Conservation (phyloP, 768 basidiomycete species). For the Trametes meyenii region DNA sequence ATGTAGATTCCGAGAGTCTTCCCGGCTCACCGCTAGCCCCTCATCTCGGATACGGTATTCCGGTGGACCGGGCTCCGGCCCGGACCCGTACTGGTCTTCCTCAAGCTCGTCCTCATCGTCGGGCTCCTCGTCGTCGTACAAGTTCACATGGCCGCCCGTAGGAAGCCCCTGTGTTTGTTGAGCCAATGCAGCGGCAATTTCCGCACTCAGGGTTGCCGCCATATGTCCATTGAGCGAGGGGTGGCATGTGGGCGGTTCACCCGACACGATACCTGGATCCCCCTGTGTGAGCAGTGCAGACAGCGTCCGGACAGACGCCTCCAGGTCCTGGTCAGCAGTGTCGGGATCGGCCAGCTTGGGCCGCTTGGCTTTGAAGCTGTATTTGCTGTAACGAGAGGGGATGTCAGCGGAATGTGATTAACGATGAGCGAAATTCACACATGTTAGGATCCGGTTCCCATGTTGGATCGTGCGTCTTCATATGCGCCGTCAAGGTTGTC, state of each 20-base stretch:
- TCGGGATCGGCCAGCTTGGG: slow-evolving; percentile 53
- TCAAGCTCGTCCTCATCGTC: slow-evolving; percentile 50
- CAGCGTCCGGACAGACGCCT: slow-evolving; percentile 75
- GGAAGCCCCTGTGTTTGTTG: slow-evolving; percentile 36
- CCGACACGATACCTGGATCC: slow-evolving; percentile 29
- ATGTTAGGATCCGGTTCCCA: slow-evolving; percentile 86
- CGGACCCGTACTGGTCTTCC: slow-evolving; percentile 48
- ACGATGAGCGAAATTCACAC: slow-evolving; percentile 46
- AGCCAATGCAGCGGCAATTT: slow-evolving; percentile 79
- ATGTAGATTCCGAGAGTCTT: slow-evolving; percentile 5
- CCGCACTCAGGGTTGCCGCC: slow-evolving; percentile 72
- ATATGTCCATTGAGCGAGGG: slow-evolving; percentile 57
- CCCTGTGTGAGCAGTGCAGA: slow-evolving; percentile 66
- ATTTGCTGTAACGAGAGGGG: slow-evolving; percentile 52
- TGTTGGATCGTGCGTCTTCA: slow-evolving; percentile 83
- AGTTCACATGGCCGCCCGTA: slow-evolving; percentile 48
- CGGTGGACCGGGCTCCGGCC: slow-evolving; percentile 46
- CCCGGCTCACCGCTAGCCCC: slow-evolving; percentile 8
- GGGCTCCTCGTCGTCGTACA: slow-evolving; percentile 51
- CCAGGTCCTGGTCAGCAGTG: slow-evolving; percentile 57
- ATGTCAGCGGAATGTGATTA: slow-evolving; percentile 22
- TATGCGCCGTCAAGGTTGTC: slow-evolving; percentile 83
- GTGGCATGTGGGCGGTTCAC: slow-evolving; percentile 8
- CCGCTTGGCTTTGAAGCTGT: slow-evolving; percentile 73
- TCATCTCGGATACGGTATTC: slow-evolving; percentile 45